Base-by-base conservation (phyloP, 1,284 basidiomycete species). In the Ganoderma lucidum region DNA sequence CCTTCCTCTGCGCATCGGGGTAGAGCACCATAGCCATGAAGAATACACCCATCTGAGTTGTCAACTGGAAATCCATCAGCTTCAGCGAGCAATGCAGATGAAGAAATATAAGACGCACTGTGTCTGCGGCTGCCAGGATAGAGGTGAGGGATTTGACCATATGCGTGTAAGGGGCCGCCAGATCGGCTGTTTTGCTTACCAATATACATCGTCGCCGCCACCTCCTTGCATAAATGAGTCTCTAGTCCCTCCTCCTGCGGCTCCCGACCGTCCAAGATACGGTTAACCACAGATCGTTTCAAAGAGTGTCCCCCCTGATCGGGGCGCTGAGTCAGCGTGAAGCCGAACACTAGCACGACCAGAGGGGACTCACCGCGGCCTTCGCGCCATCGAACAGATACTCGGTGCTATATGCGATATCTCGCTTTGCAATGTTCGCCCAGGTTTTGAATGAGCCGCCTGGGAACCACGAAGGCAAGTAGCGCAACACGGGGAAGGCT, bases 1-100 rank as follows among this genome's bases (percentile, higher is more conserved):
- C 80, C 35, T 71, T 74, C 19, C 63, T 63, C 62, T 79, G 79
- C 1, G 74, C 73, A 5, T 79, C 75, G 0, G 79, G 81, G 58
- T 77, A 68, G n/a, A 76, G 70, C 3, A 78, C 71, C 78, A 81
- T 78, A 0, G 77, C 78, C 14, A 80, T 63, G 23, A 81, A 63
- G 60, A 80, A 79, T 0, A 72, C 64, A 10, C 68, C 67, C 2
- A 70, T 48, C 3, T 71, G 37, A 0, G 68, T 35, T 41, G 66
- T 64, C 12, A 72, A 68, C 74, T 74, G 32, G 3, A 15, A 30
- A 56, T n/a, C 35, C 12, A 42, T 39, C 2, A 19, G 28, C 23
- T 2, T n/a, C 6, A 2, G 1, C 8, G 15, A 56, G 5, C 10
- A 28, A 19, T 0, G 17, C 10, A 17, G 2, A 23, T 23, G 23